Conservation (phyloP, 169 alveolate species). For the Plasmodium malariae region DNA sequence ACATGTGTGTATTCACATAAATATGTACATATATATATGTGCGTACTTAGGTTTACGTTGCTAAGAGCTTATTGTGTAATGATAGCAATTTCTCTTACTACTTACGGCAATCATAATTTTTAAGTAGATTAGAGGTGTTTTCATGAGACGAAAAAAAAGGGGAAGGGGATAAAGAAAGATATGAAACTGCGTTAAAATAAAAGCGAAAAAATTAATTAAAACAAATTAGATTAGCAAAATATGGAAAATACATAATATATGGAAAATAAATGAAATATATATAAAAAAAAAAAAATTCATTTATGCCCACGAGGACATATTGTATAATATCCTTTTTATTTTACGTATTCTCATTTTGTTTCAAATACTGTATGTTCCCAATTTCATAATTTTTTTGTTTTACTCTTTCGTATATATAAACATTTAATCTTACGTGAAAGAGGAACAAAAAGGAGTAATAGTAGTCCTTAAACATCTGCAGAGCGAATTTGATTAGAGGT, state of each 20-base stretch:
- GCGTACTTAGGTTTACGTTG: background rate
- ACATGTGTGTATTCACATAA: background rate
- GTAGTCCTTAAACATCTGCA: conserved; percentile 51
- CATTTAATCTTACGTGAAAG: conserved; percentile 43
- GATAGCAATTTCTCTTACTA: background rate
- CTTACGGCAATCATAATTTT: conserved; percentile 41
- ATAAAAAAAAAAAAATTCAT: background rate
- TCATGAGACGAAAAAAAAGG: conserved; percentile 55
- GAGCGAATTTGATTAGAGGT: background rate
- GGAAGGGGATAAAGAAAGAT: conserved; percentile 58
- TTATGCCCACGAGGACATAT: background rate
- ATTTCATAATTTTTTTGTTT: too few relatives aligned
- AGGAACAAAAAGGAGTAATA: conserved; percentile 59
- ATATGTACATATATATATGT: background rate
- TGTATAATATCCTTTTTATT: background rate
- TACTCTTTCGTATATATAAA: background rate
- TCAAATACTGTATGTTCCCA: too few relatives aligned
- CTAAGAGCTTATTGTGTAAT: background rate
- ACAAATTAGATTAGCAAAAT: background rate
- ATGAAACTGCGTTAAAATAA: conserved; percentile 38
- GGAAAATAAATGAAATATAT: background rate
- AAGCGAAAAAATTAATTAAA: background rate
- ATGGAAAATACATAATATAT: background rate
- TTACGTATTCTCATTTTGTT: background rate
- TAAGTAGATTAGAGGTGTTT: conserved; percentile 66